These are phyloP conservation scores for Juglanconis oblonga DNA, from an alignment of 2,329 filamentous ascomycete species.

Conservation along the genomic window DNA sequence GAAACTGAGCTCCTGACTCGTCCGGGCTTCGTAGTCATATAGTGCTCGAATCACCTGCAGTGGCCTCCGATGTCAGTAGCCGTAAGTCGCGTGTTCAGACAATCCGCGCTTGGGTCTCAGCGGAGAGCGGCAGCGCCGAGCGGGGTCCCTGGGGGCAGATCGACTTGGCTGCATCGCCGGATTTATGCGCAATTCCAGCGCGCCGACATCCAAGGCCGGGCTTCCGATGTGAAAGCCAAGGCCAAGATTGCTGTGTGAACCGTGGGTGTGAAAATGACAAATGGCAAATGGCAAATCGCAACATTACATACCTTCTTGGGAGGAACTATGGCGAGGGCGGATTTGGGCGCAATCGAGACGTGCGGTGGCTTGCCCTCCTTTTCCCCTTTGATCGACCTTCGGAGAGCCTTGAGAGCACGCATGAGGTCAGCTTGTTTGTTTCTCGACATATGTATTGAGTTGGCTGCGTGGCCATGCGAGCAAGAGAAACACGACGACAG, in stretches of 20 bases:
- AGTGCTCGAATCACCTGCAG: constrained; percentile 90
- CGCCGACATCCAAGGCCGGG: too few relatives aligned
- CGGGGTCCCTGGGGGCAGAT: constrained; percentile 11
- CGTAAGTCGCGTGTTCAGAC: neutral
- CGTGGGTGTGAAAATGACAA: too few relatives aligned
- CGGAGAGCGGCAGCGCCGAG: constrained; percentile 6
- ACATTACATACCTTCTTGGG: constrained; percentile 76
- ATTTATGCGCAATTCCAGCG: constrained; percentile 2
- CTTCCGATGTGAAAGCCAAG: too few relatives aligned
- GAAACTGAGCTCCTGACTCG: constrained; percentile 80
- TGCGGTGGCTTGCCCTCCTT: constrained; percentile 68
- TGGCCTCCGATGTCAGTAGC: constrained; percentile 22
- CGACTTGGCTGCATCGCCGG: constrained; percentile 7
- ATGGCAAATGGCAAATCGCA: neutral
- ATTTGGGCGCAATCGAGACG: constrained; percentile 77
- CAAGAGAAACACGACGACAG: neutral
- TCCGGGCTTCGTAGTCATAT: constrained; percentile 83
- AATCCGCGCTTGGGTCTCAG: neutral
- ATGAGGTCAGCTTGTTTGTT: constrained; percentile 37
- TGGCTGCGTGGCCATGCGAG: neutral
- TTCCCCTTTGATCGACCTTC: constrained; percentile 87
- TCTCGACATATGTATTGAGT: constrained; percentile 7
- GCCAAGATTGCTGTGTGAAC: neutral
- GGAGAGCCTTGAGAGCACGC: constrained; percentile 63
- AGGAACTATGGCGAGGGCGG: constrained; percentile 82